phyloP scores from a whole-genome alignment of 2,329 filamentous ascomycete species.

The Fusarium sp. region DNA sequence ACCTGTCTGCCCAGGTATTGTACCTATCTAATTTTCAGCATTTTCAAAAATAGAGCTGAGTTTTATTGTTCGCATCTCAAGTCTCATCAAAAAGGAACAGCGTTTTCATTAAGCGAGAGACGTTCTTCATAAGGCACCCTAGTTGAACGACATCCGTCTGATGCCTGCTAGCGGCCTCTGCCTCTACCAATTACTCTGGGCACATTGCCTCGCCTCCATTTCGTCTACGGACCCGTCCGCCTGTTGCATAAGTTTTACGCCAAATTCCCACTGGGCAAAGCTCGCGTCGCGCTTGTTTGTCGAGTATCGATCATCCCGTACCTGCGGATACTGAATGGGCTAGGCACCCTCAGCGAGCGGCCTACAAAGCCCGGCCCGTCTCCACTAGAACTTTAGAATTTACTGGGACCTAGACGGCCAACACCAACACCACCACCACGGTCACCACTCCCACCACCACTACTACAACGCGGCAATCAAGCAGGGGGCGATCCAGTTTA shows the following conservation, averaged over 20 bases:
- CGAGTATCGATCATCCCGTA: constrained; percentile 41
- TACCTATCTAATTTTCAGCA: not conserved
- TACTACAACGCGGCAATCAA: constrained; percentile 42
- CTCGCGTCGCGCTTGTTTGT: constrained; percentile 38
- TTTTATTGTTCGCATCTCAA: constrained; percentile 2
- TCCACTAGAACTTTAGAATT: constrained; percentile 42
- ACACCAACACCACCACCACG: constrained; percentile 41
- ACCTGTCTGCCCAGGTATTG: not conserved
- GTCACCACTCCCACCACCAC: constrained; percentile 44
- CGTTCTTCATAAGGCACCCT: constrained; percentile 6
- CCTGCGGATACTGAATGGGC: constrained; percentile 17
- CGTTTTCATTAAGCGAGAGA: constrained; percentile 3
- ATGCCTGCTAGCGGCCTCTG: constrained; percentile 12
- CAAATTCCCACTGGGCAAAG: constrained; percentile 16
- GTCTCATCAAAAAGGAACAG: constrained; percentile 2
- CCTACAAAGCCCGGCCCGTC: constrained; percentile 39
- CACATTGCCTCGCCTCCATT: constrained; percentile 23
- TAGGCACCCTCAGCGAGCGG: constrained; percentile 18
- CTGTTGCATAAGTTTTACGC: constrained; percentile 24
- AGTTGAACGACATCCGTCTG: not conserved
- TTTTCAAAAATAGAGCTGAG: constrained; percentile 17
- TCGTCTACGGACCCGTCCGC: constrained; percentile 29
- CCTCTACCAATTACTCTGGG: constrained; percentile 1
- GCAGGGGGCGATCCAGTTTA: constrained; percentile 39
- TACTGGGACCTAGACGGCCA: constrained; percentile 35